Evolutionary conservation across 306 rosid species (phyloP), one percentile per base, ranked within the genome.

Genomic region (Vigna mungo): DNA sequence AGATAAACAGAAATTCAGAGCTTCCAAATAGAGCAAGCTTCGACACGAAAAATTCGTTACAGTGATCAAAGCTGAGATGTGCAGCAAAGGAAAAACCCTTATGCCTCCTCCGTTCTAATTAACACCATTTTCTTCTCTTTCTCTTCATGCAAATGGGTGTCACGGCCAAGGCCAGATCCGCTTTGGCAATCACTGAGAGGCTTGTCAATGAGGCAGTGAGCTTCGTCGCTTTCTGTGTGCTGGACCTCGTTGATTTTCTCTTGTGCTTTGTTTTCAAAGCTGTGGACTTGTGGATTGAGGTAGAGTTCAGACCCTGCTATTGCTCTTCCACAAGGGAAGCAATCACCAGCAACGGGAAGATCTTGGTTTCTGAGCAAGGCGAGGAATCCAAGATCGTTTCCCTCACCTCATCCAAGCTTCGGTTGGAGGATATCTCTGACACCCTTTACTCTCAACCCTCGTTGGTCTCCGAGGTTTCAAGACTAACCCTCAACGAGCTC

Each of bases 401-500:
- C 5, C 68, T 94, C 0, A 86, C 79, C 36, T 89, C 96, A 0
- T 84, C 81, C 0, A 92, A 84, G 74, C 84, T 96, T 5, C 89
- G 81, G 7, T 63, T 96, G 2, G 99, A 92, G 72, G 98, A 96
- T 72, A 91, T 96, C 55, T 96, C 99, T 0, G 96, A 92, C 52
- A 96, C 99, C 3, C 96, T 96, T 7, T 93, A 87, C 43, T 86
- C 93, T 1, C 80, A 98, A 4, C 97, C 99, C 44, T 89, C 91
- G 0, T 27, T 90, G 39, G 79, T 94, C 12, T 85, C 93, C 0
- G 92, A 93, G 71, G 86, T 91, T 4, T 93, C 98, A 2, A 93
- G 80, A 66, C 12, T 85, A 36, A 85, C 89, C 0, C 69, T 89
- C 0, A 86, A 72, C 15, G 90, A 84, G 64, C 41, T 89, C 0